Evolutionary conservation across 352 stramenopile genomes (phyloP), one percentile per base, ranked within the genome.

Genomic region (Thalassiosira allenii): DNA sequence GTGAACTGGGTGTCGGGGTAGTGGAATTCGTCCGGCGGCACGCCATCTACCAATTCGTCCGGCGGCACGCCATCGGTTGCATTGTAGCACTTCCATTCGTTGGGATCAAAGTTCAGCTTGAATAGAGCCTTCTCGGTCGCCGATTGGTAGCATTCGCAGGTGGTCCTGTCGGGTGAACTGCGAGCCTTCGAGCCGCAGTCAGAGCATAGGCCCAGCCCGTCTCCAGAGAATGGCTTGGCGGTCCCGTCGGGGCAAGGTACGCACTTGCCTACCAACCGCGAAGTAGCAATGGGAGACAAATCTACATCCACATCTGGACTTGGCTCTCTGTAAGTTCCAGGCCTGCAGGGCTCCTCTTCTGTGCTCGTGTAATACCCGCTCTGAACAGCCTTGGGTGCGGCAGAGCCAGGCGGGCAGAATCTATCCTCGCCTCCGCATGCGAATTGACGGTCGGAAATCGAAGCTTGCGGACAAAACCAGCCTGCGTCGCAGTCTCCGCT

Each of bases 91-190:
- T 27, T 79, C 25, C 25, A 9, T 29, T 67, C 27, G 20, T 22
- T 51, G 23, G 20, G 41, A 41, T 84, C 56, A 34, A 80, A 84
- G 34, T 80, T 73, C 23, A 75, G 43, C 34, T 65, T 43, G 20
- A 41, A 70, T n/a, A 43, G 27, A 27, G 32, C 44, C 34, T 66
- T 79, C 30, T 84, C 52, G 12, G 76, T 84, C 23, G 63, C 61
- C 17, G 76, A 84, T 68, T 84, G 68, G 52, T 79, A 64, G 25
- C 76, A 84, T 53, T 75, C 69, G 25, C 76, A 84, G 23, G 69
- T 80, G 22, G 59, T 68, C 34, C 43, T 47, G 41, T 84, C 37
- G 8, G 43, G 25, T 23, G 54, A 70, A 25, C 51, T 84, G 27
- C 63, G 62, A 29, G 76, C 76, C 27, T 67, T 79, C 0, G 76